Evolutionary conservation across 116 monocot genomes (phyloP).

Genomic region (Posidonia oceanica): DNA sequence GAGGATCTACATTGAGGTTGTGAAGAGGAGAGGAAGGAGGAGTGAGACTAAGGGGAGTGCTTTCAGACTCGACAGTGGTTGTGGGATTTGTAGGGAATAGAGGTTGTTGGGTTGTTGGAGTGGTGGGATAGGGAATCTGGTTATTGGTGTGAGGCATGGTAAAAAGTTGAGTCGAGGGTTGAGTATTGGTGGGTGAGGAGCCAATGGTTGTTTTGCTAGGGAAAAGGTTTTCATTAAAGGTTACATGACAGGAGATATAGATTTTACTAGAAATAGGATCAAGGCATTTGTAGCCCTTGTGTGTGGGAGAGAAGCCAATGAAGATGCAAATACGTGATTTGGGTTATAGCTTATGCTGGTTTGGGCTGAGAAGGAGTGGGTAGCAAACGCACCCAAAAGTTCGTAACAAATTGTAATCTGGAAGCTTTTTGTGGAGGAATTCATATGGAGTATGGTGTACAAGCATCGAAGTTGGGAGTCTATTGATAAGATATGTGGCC

Average conservation of each 20-base stretch:
- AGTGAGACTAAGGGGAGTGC: no score
- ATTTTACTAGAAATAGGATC: background rate
- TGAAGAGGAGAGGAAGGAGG: background rate
- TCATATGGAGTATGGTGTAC: no score
- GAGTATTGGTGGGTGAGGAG: no score
- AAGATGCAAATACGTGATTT: background rate
- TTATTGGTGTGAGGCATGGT: background rate
- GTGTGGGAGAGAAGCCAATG: background rate
- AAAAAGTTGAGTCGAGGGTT: no score
- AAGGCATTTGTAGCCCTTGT: constrained; percentile 10
- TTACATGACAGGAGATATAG: constrained; percentile 2
- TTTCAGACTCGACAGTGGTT: no score
- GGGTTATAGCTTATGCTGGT: no score
- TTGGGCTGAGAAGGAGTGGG: background rate
- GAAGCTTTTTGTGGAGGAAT: background rate
- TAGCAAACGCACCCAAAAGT: background rate
- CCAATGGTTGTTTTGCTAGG: background rate
- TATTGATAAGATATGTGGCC: background rate
- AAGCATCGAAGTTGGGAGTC: background rate
- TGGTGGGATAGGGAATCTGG: no score
- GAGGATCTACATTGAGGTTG: no score
- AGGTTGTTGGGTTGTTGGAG: no score
- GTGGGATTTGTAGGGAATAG: no score
- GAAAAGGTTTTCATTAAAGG: background rate
- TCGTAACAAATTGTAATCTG: background rate